Conservation (phyloP, 2,329 filamentous ascomycete genomes). For the Fusarium pseudocircinatum region DNA sequence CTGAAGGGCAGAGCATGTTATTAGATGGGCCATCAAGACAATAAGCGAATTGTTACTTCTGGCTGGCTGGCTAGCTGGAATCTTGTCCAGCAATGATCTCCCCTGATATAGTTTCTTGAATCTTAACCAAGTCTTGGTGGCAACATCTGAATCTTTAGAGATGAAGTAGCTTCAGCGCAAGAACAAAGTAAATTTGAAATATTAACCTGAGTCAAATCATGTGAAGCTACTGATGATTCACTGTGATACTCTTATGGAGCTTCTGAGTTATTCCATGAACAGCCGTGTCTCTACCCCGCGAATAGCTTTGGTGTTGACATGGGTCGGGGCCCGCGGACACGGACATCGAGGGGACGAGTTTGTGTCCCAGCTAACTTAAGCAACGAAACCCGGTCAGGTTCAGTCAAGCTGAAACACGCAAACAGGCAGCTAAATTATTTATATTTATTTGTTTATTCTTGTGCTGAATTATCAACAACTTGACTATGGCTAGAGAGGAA, state of each 20-base stretch:
- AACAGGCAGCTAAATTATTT: background rate
- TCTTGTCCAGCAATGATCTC: background rate
- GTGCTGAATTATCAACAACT: background rate
- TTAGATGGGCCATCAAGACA: background rate
- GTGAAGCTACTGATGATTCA: background rate
- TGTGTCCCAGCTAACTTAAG: background rate
- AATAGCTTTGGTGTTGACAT: background rate
- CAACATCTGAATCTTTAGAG: background rate
- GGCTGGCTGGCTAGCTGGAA: background rate
- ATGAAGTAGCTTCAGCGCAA: background rate
- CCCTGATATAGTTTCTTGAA: background rate
- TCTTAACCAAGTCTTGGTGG: background rate
- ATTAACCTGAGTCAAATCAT: background rate
- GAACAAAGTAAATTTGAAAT: background rate
- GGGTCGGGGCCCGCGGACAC: background rate
- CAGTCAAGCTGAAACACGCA: background rate
- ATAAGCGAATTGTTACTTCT: background rate
- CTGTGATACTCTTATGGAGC: background rate
- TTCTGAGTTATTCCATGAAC: background rate
- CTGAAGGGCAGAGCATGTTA: background rate
- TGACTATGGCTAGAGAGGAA: background rate
- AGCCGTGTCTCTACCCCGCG: background rate
- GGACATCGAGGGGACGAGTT: background rate
- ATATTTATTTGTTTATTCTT: background rate
- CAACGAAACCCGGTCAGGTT: background rate